Conservation (phyloP, 2,329 filamentous ascomycete species). For the Nemania sp. region DNA sequence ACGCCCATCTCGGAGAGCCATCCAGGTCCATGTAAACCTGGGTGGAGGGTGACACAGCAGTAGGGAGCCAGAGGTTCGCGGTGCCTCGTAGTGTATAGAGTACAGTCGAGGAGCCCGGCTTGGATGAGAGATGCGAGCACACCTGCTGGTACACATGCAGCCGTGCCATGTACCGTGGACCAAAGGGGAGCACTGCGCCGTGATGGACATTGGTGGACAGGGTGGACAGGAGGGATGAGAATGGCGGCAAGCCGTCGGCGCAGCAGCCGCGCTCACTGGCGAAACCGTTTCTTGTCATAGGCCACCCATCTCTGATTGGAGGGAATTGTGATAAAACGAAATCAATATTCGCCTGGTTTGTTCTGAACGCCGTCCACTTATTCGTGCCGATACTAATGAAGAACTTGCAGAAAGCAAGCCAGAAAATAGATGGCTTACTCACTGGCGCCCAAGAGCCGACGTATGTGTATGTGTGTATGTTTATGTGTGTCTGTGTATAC, state of each 20-base stretch:
- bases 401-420: slow-evolving; percentile 36
- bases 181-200: slow-evolving; percentile 22
- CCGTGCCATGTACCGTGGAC: background rate
- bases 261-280: slow-evolving; percentile 46
- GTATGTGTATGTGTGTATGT: slow-evolving; percentile 15
- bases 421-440: background rate
- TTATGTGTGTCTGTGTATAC: slow-evolving; percentile 29
- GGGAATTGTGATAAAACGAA: slow-evolving; percentile 45
- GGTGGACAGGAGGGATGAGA: slow-evolving; percentile 5
- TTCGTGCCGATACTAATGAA: slow-evolving; percentile 48
- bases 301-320: slow-evolving; percentile 43
- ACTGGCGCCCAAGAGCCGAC: slow-evolving; percentile 38
- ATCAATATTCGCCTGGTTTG: slow-evolving; percentile 43
- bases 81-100: slow-evolving; percentile 21
- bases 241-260: slow-evolving; percentile 39
- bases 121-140: slow-evolving; percentile 18
- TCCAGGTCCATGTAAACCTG: slow-evolving; percentile 42
- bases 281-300: slow-evolving; percentile 39
- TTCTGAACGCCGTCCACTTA: slow-evolving; percentile 40
- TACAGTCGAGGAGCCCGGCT: slow-evolving; percentile 27
- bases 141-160: slow-evolving; percentile 10
- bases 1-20: slow-evolving; percentile 46
- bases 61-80: slow-evolving; percentile 40
- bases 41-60: slow-evolving; percentile 48
- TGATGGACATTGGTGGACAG: slow-evolving; percentile 12